These are phyloP conservation scores for Nakazawaea ambrosiae DNA, from an alignment of 805 yeast species.

Conservation along the genomic window DNA sequence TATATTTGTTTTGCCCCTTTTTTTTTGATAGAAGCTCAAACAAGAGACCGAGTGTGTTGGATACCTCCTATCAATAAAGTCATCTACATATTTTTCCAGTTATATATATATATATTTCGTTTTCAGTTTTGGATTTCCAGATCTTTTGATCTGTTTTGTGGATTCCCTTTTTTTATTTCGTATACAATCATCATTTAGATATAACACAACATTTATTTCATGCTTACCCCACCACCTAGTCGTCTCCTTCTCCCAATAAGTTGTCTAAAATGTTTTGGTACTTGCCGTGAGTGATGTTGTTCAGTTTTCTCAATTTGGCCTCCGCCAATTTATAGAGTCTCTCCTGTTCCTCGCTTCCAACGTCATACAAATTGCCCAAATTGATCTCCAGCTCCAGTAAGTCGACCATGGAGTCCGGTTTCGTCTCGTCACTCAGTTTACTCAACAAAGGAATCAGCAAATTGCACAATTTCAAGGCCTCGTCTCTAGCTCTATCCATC, in stretches of 20 bases:
- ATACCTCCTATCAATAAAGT: too few species aligned
- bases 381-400: constrained; percentile 83
- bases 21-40: too few species aligned
- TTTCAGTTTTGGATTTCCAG: too few species aligned
- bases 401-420: constrained; percentile 75
- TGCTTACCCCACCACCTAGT: too few species aligned
- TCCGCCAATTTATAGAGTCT: constrained; percentile 64
- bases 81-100: too few species aligned
- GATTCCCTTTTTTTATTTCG: background rate
- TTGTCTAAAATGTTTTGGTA: constrained; percentile 59
- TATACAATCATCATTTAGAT: too few species aligned
- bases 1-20: too few species aligned
- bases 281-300: constrained; percentile 73
- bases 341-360: constrained; percentile 64
- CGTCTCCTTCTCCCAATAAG: constrained; percentile 21
- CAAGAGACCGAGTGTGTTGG: too few species aligned
- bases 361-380: constrained; percentile 65
- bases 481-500: constrained; percentile 37
- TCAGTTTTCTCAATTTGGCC: constrained; percentile 57
- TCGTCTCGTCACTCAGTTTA: constrained; percentile 59
- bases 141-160: background rate
- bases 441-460: constrained; percentile 52
- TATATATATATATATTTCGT: too few species aligned
- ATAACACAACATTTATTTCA: too few species aligned
- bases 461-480: constrained; percentile 39